A percentile compares a stretch with the other conserved stretches of the same genome.
phyloP scores from a whole-genome alignment of 805 yeast genomes.

The Spathaspora sp. region DNA sequence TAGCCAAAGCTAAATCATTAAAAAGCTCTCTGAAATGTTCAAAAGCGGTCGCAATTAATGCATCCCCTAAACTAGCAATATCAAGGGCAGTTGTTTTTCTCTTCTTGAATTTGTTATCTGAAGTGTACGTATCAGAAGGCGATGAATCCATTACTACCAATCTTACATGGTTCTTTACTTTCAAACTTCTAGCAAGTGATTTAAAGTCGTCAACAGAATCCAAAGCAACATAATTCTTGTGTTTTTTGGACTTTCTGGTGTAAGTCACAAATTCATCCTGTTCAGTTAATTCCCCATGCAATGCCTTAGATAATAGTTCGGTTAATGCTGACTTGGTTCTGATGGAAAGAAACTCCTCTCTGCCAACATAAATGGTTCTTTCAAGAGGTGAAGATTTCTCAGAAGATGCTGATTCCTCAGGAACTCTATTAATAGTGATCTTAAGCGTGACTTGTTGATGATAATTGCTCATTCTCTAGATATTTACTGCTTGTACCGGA shows the following conservation, averaged over 20 bases:
- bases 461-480: not conserved
- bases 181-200: constrained; percentile 42
- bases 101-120: not conserved
- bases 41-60: constrained; percentile 24
- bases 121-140: constrained; percentile 2
- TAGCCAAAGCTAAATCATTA: constrained; percentile 9
- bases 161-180: constrained; percentile 43
- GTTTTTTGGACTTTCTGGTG: constrained; percentile 46
- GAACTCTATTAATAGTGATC: constrained; percentile 8
- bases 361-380: constrained; percentile 10
- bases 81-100: constrained; percentile 13
- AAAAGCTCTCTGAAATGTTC: constrained; percentile 23
- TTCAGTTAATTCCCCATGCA: not conserved
- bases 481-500: not conserved
- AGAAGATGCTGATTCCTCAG: not conserved
- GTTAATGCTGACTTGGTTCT: constrained; percentile 7
- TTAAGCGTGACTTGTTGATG: constrained; percentile 10
- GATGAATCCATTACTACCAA: constrained; percentile 23
- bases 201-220: constrained; percentile 37
- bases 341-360: constrained; percentile 8
- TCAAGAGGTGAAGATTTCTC: constrained; percentile 5
- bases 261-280: constrained; percentile 7
- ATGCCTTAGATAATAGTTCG: constrained; percentile 3
- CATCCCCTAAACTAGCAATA: constrained; percentile 20
- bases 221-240: constrained; percentile 36